Evolutionary conservation across 352 stramenopile genomes (phyloP).

Genomic region (Thalassiosira hispida): DNA sequence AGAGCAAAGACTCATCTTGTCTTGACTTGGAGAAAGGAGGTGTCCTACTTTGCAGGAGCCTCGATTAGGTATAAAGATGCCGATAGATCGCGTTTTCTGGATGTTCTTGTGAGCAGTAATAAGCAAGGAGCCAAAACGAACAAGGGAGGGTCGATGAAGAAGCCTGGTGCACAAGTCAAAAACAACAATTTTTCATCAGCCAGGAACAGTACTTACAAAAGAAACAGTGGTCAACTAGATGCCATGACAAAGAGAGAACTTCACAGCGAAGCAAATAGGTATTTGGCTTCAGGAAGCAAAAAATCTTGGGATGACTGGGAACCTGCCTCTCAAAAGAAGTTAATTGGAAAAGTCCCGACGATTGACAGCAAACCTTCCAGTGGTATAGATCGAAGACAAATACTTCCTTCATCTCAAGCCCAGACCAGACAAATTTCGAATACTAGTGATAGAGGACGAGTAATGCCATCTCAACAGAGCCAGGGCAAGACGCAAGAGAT

Average conservation of each 20-base stretch:
- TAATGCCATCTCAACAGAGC: background rate
- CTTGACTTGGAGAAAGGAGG: slow-evolving; percentile 79
- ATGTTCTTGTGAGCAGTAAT: slow-evolving; percentile 60
- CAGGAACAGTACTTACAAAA: background rate
- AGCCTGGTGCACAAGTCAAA: slow-evolving; percentile 2
- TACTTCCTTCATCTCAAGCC: background rate
- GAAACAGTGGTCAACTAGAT: background rate
- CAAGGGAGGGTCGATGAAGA: background rate
- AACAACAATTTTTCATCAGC: slow-evolving; percentile 5
- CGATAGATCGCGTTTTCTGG: slow-evolving; percentile 68
- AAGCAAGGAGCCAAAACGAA: slow-evolving; percentile 36
- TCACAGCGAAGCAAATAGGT: slow-evolving; percentile 15
- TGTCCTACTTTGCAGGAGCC: slow-evolving; percentile 57
- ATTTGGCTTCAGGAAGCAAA: background rate
- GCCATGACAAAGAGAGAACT: slow-evolving; percentile 15
- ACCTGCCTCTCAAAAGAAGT: slow-evolving; percentile 21
- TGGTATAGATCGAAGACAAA: background rate
- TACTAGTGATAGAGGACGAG: background rate
- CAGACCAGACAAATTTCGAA: background rate
- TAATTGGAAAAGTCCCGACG: slow-evolving; percentile 19
- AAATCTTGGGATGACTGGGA: slow-evolving; percentile 48
- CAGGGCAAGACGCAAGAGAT: background rate
- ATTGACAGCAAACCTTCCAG: background rate
- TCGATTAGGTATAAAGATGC: slow-evolving; percentile 48
- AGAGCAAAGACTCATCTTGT: slow-evolving; percentile 77